Conservation (phyloP, 805 yeast genomes). For the Candida gorgasii region DNA sequence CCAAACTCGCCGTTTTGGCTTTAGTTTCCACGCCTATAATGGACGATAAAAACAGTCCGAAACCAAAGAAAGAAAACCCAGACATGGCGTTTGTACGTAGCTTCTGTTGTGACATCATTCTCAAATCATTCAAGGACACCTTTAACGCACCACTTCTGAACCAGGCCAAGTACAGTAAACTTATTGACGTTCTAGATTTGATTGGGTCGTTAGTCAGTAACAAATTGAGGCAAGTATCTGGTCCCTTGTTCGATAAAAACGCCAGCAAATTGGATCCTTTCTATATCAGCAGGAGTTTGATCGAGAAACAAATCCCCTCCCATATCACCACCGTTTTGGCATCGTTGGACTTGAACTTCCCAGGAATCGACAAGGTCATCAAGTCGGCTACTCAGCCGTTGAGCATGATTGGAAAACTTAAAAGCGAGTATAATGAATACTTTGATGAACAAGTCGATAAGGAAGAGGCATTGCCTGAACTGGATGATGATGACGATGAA, state of each 20-base stretch:
- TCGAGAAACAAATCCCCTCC: constrained; percentile 64
- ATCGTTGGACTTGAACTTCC: constrained; percentile 71
- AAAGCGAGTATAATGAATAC: constrained; percentile 54
- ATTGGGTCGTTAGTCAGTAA: constrained; percentile 45
- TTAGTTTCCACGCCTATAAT: constrained; percentile 60
- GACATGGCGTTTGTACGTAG: constrained; percentile 74
- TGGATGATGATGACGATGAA: constrained; percentile 58
- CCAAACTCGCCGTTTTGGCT: constrained; percentile 60
- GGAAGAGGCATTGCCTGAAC: constrained; percentile 37
- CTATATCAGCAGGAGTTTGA: constrained; percentile 61
- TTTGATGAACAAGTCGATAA: constrained; percentile 60
- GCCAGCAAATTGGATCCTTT: constrained; percentile 61
- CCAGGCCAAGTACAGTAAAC: constrained; percentile 43
- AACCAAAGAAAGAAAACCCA: constrained; percentile 57
- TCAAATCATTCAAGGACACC: constrained; percentile 61
- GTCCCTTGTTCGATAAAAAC: constrained; percentile 46
- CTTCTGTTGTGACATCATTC: constrained; percentile 67
- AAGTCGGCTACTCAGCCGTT: constrained; percentile 61
- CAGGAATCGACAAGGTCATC: constrained; percentile 61
- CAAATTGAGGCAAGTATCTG: constrained; percentile 40
- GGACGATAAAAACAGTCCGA: constrained; percentile 45
- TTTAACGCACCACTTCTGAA: constrained; percentile 16
- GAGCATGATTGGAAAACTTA: constrained; percentile 55
- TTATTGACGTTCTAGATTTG: constrained; percentile 55
- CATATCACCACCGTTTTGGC: constrained; percentile 62